Base-by-base conservation (phyloP, 1,284 basidiomycete genomes). In the Phaffia rhodozyma region DNA sequence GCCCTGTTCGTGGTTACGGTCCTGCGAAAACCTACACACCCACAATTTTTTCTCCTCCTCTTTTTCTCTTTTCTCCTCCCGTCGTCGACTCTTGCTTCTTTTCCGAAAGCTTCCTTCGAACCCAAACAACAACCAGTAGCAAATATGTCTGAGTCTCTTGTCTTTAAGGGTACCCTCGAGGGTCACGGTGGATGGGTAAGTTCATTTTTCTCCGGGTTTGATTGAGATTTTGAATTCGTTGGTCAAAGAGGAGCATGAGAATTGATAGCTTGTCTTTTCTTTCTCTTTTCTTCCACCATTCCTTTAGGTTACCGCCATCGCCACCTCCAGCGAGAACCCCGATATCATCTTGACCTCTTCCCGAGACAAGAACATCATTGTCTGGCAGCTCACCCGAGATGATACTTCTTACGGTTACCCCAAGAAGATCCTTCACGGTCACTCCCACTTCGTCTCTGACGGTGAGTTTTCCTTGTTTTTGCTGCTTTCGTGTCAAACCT, bases 401-500 rank as follows among this genome's bases (percentile, higher is more conserved):
- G 94, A 98, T 75, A 80, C 84, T 63, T 73, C 75, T 58, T 93
- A 91, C 76, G 92, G 92, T 65, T 93, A 86, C 82, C 91, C 93
- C 69, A 98, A 97, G 82, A 87, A 88, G 74, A 91, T 97, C 76
- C 86, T 99, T 69, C 88, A 91, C 78, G 96, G 96, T 70, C 96
- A 99, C 84, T 97, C 97, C 82, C 93, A 97, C 83, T 99, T 99
- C 76, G 96, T 99, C 69, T 98, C 96, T 62, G 96, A 99, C 78
- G 38, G 90, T 98, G 71, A 93, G 96, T 74, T 91, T 96, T 78
- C 94, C 91, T 67, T 97, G n/a, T 92, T 69, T 58, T 43, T 38
- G 48, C 59, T 34, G 30, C 23, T 16, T 7, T 57, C 20, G 11
- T 38, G 11, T 13, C 23, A 23, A 9, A 11, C 11, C 16, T 29